A percentile compares a stretch with the other conserved stretches of the same genome.
phyloP scores from a whole-genome alignment of 306 rosid species.

The Prunus salicina region DNA sequence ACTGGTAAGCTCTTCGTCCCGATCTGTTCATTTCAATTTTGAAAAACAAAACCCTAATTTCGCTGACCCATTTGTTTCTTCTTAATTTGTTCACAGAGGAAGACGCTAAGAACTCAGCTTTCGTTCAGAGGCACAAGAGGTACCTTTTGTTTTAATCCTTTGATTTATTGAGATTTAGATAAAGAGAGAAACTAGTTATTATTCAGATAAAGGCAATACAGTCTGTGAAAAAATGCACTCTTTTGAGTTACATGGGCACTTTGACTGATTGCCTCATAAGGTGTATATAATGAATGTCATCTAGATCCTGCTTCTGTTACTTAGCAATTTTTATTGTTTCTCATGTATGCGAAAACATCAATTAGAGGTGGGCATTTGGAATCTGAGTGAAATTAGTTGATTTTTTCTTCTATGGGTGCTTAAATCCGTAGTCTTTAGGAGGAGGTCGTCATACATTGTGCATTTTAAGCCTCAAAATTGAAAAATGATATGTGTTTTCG shows the following conservation, averaged over 20 bases:
- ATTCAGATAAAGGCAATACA: neutral
- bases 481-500: neutral
- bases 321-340: neutral
- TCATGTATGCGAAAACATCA: neutral
- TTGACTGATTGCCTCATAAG: neutral
- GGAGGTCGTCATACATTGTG: neutral
- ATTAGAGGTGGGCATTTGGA: neutral
- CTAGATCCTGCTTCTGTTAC: neutral
- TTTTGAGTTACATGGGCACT: neutral
- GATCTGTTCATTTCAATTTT: neutral
- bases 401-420: neutral
- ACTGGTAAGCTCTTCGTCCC: conserved; percentile 40
- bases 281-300: neutral
- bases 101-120: conserved; percentile 71
- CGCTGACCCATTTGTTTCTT: neutral
- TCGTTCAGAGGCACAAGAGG: conserved; percentile 73
- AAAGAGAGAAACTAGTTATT: neutral
- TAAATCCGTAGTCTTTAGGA: neutral
- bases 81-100: conserved; percentile 51
- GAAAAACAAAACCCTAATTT: conserved; percentile 3
- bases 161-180: neutral
- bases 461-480: neutral
- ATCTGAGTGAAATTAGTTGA: neutral
- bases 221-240: neutral
- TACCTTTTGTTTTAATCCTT: conserved; percentile 17